phyloP scores from a whole-genome alignment of 2,329 filamentous ascomycete species.

The Coniochaeta sp. region DNA sequence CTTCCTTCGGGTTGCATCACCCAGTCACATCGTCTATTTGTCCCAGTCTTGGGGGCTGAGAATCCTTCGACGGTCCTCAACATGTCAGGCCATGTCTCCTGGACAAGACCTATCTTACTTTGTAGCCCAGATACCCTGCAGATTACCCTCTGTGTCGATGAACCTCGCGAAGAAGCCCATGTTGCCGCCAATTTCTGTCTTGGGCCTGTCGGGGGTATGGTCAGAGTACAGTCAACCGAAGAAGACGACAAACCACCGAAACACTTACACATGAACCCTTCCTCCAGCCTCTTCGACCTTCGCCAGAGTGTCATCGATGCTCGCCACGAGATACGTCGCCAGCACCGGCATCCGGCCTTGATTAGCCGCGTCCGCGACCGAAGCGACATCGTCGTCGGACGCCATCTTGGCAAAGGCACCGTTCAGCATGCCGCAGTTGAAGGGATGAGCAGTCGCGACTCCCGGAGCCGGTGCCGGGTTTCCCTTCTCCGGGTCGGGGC shows the following conservation, averaged over 20 bases:
- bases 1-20: background rate
- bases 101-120: background rate
- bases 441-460: constrained; percentile 25
- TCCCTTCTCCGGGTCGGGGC: constrained; percentile 8
- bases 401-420: constrained; percentile 28
- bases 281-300: constrained; percentile 23
- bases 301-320: constrained; percentile 23
- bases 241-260: background rate
- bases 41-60: too few species aligned
- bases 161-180: constrained; percentile 29
- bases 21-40: background rate
- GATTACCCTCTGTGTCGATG: constrained; percentile 30
- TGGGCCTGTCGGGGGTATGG: constrained; percentile 19
- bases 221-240: background rate
- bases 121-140: background rate
- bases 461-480: constrained; percentile 12
- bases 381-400: constrained; percentile 20
- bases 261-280: constrained; percentile 26
- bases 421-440: constrained; percentile 24
- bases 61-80: background rate
- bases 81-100: background rate
- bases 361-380: constrained; percentile 20
- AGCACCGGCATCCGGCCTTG: constrained; percentile 23
- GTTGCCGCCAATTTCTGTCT: constrained; percentile 24
- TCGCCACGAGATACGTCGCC: constrained; percentile 25